Evolutionary conservation across 805 yeast species (phyloP).

Genomic region (Saccharomycopsis sp.): DNA sequence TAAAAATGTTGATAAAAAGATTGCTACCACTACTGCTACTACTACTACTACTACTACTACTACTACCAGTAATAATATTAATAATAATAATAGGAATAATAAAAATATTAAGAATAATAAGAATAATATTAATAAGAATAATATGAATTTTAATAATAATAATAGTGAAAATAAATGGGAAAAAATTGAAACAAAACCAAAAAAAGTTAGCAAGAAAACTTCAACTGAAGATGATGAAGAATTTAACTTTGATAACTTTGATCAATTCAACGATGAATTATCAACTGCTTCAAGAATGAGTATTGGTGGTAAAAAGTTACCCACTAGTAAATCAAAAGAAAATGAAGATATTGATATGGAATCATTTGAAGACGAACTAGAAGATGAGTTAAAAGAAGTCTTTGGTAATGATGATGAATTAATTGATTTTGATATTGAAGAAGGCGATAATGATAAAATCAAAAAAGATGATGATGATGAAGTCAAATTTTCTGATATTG

Average conservation of each 20-base stretch:
- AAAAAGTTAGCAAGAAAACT: neutral
- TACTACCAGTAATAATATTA: neutral
- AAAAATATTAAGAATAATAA: neutral
- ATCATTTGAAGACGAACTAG: slow-evolving; percentile 17
- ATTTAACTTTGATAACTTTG: slow-evolving; percentile 17
- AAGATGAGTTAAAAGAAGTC: neutral
- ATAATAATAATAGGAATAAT: neutral
- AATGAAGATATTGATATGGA: slow-evolving; percentile 20
- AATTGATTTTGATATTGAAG: neutral
- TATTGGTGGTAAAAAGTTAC: neutral
- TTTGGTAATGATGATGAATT: slow-evolving; percentile 1
- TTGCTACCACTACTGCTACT: neutral
- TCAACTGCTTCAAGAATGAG: neutral
- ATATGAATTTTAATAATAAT: neutral
- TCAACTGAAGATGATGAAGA: slow-evolving; percentile 7
- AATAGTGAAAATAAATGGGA: neutral
- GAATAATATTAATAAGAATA: neutral
- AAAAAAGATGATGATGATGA: neutral
- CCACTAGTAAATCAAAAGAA: slow-evolving; percentile 15
- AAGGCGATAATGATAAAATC: neutral
- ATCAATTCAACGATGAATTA: slow-evolving; percentile 16
- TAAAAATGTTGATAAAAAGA: neutral
- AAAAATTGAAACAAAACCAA: neutral
- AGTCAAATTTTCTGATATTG: neutral
- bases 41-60: neutral